Conservation (phyloP, 2,329 filamentous ascomycete species). For the Pestalotiopsis sp. region DNA sequence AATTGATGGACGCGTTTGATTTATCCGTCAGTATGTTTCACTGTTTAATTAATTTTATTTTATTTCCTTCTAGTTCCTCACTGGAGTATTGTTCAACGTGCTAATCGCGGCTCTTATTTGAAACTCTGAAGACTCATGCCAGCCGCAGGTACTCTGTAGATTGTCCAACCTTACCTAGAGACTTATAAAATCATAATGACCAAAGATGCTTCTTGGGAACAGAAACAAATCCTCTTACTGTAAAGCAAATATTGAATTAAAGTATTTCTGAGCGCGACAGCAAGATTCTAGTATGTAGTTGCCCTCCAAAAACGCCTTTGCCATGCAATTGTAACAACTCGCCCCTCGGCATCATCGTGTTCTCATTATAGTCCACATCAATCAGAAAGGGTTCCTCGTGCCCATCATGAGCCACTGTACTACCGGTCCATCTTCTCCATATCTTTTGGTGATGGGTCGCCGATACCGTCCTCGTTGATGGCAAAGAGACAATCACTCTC, state of each 20-base stretch:
- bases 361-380: background rate
- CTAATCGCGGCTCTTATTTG: no score
- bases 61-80: no score
- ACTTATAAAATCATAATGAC: no score
- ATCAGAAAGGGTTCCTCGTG: background rate
- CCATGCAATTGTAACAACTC: constrained; percentile 8
- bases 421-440: constrained; percentile 66
- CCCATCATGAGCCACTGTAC: background rate
- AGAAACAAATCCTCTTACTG: background rate
- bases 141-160: no score
- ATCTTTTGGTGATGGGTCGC: constrained; percentile 94
- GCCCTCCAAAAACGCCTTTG: constrained; percentile 5
- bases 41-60: no score
- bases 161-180: no score
- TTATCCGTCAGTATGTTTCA: no score
- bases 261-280: background rate
- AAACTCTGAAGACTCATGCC: no score
- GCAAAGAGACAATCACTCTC: constrained; percentile 97
- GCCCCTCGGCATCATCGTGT: background rate
- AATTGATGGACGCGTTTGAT: no score
- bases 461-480: constrained; percentile 95
- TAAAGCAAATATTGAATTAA: background rate
- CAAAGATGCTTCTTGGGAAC: no score
- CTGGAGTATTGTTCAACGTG: no score
- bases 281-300: background rate